Evolutionary conservation across 1,284 basidiomycete species (phyloP).

Genomic region (Phylloporus sp.): DNA sequence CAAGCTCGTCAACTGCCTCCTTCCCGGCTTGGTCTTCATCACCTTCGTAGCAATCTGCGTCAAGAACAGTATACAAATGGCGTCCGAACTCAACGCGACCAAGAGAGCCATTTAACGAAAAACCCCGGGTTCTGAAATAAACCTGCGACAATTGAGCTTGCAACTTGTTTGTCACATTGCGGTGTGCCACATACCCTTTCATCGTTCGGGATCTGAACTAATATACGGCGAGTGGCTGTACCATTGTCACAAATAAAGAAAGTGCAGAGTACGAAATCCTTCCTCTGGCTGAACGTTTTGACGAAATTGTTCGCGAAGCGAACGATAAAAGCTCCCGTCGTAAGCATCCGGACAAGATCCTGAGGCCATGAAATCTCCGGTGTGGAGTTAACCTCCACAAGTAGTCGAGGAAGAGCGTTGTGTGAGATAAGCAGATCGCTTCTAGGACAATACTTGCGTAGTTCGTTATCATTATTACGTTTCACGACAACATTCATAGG

Average conservation of each 20-base stretch:
- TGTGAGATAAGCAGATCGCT: background rate
- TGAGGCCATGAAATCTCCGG: background rate
- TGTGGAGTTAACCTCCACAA: background rate
- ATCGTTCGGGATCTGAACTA: background rate
- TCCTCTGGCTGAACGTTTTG: background rate
- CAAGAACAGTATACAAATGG: too few relatives aligned
- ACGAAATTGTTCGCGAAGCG: background rate
- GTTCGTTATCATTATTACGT: too few relatives aligned
- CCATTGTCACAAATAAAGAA: background rate
- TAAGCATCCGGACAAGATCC: background rate
- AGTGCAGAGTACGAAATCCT: background rate
- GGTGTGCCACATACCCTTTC: background rate
- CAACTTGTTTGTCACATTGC: background rate
- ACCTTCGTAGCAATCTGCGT: too few relatives aligned
- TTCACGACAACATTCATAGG: too few relatives aligned
- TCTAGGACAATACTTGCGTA: background rate
- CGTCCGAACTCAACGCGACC: too few relatives aligned
- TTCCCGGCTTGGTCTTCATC: too few relatives aligned
- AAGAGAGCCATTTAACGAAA: too few relatives aligned
- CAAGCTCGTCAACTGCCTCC: too few relatives aligned
- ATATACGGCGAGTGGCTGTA: background rate
- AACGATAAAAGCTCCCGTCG: background rate
- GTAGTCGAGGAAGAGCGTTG: background rate
- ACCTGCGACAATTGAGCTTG: too few relatives aligned
- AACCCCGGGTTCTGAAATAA: too few relatives aligned